These are phyloP conservation scores for Dujonia santamariae DNA, from an alignment of 1,139 yeast genomes.

Conservation along the genomic window DNA sequence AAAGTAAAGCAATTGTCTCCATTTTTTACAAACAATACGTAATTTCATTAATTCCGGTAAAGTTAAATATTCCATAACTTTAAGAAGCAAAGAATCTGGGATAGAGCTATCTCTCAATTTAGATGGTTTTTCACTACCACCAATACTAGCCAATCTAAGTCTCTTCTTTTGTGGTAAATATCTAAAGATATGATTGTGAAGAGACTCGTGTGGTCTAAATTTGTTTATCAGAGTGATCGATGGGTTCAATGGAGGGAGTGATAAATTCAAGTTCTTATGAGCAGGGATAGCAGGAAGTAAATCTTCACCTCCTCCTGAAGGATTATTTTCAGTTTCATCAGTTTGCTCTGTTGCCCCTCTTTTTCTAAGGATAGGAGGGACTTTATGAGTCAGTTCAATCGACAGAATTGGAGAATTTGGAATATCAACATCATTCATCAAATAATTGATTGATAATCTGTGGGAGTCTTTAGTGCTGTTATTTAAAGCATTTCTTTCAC, in stretches of 20 bases:
- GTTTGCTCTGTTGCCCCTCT: not conserved
- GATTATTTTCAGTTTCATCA: not conserved
- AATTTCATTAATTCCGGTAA: slow-evolving; percentile 58
- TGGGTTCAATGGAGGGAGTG: slow-evolving; percentile 37
- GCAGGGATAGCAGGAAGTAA: not conserved
- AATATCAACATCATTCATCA: slow-evolving; percentile 15
- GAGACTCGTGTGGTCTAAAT: slow-evolving; percentile 18
- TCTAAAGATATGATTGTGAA: slow-evolving; percentile 25
- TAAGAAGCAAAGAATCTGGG: slow-evolving; percentile 54
- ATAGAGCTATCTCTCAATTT: slow-evolving; percentile 48
- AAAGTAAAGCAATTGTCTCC: slow-evolving; percentile 63
- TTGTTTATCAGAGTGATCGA: slow-evolving; percentile 28
- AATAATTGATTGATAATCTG: slow-evolving; percentile 17
- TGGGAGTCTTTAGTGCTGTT: slow-evolving; percentile 3
- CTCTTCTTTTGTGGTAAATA: slow-evolving; percentile 56
- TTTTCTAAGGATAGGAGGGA: not conserved
- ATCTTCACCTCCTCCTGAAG: too few species aligned
- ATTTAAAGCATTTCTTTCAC: slow-evolving; percentile 35
- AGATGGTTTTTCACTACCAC: slow-evolving; percentile 52
- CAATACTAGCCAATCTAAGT: slow-evolving; percentile 38
- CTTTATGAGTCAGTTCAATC: slow-evolving; percentile 2
- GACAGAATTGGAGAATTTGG: slow-evolving; percentile 4
- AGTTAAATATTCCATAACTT: slow-evolving; percentile 50
- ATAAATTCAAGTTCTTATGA: slow-evolving; percentile 7
- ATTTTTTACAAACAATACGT: slow-evolving; percentile 54